A percentile compares a stretch with the other conserved stretches of the same genome.
These are phyloP conservation scores for Fistulina hepatica DNA, from an alignment of 1,284 basidiomycete genomes.

Conservation along the genomic window DNA sequence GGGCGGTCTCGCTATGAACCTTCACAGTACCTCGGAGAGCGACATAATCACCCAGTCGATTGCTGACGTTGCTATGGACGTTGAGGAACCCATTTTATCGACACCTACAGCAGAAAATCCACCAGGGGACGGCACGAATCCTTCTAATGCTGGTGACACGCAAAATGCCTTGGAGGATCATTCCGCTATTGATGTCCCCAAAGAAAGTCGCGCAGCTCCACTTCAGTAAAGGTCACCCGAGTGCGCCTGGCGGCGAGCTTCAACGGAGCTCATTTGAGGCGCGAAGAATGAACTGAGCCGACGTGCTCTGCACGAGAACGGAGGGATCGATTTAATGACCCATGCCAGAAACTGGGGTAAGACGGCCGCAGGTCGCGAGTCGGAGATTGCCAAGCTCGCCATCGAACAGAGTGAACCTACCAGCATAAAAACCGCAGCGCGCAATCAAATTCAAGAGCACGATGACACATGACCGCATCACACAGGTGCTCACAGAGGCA, in stretches of 20 bases:
- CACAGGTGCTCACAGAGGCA: slow-evolving; percentile 1
- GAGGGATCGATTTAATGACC: slow-evolving; percentile 54
- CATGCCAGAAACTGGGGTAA: slow-evolving; percentile 60
- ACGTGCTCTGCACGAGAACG: slow-evolving; percentile 47
- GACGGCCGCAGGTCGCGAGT: slow-evolving; percentile 47
- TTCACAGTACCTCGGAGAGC: no score
- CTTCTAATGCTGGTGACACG: no score
- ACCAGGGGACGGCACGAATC: no score
- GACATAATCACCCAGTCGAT: no score
- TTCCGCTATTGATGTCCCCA: no score
- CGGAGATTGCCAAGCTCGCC: slow-evolving; percentile 43
- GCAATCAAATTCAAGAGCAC: slow-evolving; percentile 70
- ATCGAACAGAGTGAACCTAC: slow-evolving; percentile 49
- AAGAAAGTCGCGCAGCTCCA: no score
- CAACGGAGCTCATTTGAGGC: slow-evolving; percentile 63
- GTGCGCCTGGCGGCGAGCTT: slow-evolving; percentile 30
- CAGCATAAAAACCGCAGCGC: slow-evolving; percentile 53
- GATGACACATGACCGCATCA: slow-evolving; percentile 39
- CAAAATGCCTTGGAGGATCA: no score
- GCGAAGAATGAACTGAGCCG: slow-evolving; percentile 70
- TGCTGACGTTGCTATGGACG: no score
- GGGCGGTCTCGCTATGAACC: no score
- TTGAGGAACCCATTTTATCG: no score
- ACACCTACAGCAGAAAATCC: no score
- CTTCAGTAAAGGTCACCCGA: no score